A percentile compares a stretch with the other conserved stretches of the same genome.
Evolutionary conservation across 495 filamentous ascomycete genomes (phyloP).

Genomic region (Talaromyces stipitatus): DNA sequence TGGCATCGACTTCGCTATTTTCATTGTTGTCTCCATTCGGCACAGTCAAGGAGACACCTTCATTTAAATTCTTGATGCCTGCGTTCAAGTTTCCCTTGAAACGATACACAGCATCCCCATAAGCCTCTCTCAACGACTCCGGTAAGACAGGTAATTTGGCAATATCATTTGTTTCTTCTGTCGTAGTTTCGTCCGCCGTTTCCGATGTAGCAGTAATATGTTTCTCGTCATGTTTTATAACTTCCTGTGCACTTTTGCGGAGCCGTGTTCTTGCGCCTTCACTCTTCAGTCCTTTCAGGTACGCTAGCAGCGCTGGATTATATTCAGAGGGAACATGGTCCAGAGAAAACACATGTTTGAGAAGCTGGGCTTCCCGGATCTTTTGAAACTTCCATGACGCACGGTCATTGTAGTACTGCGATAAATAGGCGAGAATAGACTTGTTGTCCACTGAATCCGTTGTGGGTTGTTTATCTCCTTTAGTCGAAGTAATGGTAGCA

Average conservation of each 20-base stretch:
- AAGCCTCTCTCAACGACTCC: constrained; percentile 27
- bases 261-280: constrained; percentile 51
- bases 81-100: constrained; percentile 26
- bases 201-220: constrained; percentile 4
- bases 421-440: constrained; percentile 66
- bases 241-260: constrained; percentile 51
- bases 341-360: constrained; percentile 71
- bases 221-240: constrained; percentile 37
- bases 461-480: neutral
- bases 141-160: constrained; percentile 8
- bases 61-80: constrained; percentile 14
- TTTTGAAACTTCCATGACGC: constrained; percentile 90
- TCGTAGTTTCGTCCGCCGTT: constrained; percentile 8
- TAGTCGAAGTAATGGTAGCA: constrained; percentile 10
- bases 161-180: constrained; percentile 8
- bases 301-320: constrained; percentile 55
- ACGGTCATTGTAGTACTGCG: constrained; percentile 57
- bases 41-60: neutral
- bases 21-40: constrained; percentile 22
- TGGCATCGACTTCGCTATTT: constrained; percentile 32
- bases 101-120: constrained; percentile 45
- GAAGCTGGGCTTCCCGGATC: constrained; percentile 68
- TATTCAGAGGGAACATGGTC: constrained; percentile 57
- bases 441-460: constrained; percentile 26
- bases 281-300: constrained; percentile 66